Percentiles rank a stretch among this genome's conserved stretches.
These are phyloP conservation scores for Zymoseptoria crescenta DNA, from an alignment of 2,329 filamentous ascomycete species.

Conservation along the genomic window DNA sequence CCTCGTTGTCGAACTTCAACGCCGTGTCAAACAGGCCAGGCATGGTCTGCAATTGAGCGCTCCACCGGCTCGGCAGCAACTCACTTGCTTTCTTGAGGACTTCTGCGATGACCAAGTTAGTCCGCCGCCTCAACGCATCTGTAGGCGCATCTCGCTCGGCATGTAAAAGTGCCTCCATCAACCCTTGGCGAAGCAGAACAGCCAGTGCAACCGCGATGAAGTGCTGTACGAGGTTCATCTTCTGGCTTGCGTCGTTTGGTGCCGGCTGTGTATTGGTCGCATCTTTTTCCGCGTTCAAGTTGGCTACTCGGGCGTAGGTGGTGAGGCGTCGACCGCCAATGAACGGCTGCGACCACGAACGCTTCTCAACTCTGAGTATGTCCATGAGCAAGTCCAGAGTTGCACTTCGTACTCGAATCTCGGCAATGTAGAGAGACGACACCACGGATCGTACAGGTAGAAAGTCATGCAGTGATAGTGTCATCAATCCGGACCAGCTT, in stretches of 20 bases:
- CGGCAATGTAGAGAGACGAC: conserved; percentile 54
- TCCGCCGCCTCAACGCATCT: conserved; percentile 71
- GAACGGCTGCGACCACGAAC: conserved; percentile 92
- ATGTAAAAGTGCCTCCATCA: conserved; percentile 48
- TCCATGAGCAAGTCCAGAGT: conserved; percentile 83
- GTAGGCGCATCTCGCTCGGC: conserved; percentile 63
- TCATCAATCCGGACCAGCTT: conserved; percentile 88
- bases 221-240: conserved; percentile 79
- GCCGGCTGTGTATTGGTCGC: conserved; percentile 52
- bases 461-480: conserved; percentile 80
- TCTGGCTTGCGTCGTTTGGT: conserved; percentile 46
- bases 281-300: conserved; percentile 58
- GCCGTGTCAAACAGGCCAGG: conserved; percentile 77
- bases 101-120: conserved; percentile 83
- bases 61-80: conserved; percentile 73
- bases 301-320: conserved; percentile 90
- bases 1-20: conserved; percentile 60
- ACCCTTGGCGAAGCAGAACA: conserved; percentile 71
- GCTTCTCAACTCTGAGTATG: conserved; percentile 78
- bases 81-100: conserved; percentile 83
- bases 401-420: conserved; percentile 57
- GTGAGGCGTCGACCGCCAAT: conserved; percentile 86
- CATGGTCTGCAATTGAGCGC: conserved; percentile 74
- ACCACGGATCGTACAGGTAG: conserved; percentile 74
- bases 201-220: conserved; percentile 85